Conservation (phyloP, 371 early-diverging fungal species). For the Batkoa obscura region DNA sequence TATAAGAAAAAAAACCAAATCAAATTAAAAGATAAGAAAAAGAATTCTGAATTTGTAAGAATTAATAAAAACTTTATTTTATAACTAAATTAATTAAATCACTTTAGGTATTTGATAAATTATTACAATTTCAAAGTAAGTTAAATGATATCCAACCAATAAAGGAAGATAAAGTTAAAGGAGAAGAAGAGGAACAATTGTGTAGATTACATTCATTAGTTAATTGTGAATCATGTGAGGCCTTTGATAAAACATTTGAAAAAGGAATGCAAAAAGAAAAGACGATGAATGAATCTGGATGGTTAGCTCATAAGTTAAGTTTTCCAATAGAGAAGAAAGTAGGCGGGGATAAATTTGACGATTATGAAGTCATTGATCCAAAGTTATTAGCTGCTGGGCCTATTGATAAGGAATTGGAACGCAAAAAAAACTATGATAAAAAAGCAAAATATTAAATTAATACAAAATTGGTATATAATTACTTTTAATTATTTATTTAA, state of each 20-base stretch:
- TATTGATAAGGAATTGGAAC: no score
- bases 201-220: conserved; percentile 42
- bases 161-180: conserved; percentile 11
- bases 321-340: conserved; percentile 42
- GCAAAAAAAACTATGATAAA: no score
- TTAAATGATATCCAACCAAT: neutral
- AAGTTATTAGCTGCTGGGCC: no score
- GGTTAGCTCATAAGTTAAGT: conserved; percentile 46
- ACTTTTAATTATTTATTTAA: no score
- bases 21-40: neutral
- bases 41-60: neutral
- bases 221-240: conserved; percentile 38
- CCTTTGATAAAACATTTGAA: conserved; percentile 4
- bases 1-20: neutral
- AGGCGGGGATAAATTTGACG: conserved; percentile 38
- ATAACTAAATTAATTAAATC: neutral
- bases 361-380: conserved; percentile 61
- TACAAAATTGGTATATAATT: no score
- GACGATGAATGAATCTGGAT: conserved; percentile 23
- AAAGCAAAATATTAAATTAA: no score
- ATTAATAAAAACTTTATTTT: neutral
- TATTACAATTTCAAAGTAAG: conserved; percentile 5
- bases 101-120: neutral
- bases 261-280: conserved; percentile 12
- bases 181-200: conserved; percentile 15